Conservation (phyloP, 2,329 filamentous ascomycete species). For the Aspergillus latus region DNA sequence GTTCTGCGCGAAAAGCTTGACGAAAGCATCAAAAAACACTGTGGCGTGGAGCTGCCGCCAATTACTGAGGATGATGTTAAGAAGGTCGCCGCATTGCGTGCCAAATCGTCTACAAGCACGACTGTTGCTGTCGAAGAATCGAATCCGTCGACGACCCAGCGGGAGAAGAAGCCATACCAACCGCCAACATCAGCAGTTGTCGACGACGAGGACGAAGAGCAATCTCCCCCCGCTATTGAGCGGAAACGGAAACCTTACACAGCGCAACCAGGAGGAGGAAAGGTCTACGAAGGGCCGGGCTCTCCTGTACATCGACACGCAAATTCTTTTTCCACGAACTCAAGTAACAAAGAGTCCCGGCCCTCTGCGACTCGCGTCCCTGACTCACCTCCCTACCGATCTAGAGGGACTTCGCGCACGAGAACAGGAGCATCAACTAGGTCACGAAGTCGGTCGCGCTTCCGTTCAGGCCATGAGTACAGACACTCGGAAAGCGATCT, state of each 20-base stretch:
- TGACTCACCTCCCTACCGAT: constrained; percentile 36
- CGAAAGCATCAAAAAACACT: constrained; percentile 57
- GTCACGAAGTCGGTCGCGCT: constrained; percentile 35
- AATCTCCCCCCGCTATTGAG: constrained; percentile 56
- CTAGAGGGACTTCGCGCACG: constrained; percentile 16
- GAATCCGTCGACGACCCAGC: constrained; percentile 21
- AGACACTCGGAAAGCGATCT: constrained; percentile 39
- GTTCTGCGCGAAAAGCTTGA: constrained; percentile 61
- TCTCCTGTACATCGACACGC: constrained; percentile 22
- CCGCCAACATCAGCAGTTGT: constrained; percentile 37
- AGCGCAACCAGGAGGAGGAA: constrained; percentile 60
- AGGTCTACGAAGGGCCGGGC: constrained; percentile 49
- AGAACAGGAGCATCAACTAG: constrained; percentile 14
- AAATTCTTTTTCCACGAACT: constrained; percentile 27
- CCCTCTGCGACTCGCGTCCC: constrained; percentile 59
- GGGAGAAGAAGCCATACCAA: constrained; percentile 40
- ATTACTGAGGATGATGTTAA: constrained; percentile 39
- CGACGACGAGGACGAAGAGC: constrained; percentile 42
- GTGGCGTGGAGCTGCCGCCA: constrained; percentile 48
- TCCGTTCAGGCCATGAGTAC: constrained; percentile 28
- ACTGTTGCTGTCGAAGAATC: constrained; percentile 21
- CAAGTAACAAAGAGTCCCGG: constrained; percentile 57
- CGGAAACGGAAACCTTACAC: constrained; percentile 66
- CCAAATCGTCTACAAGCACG: constrained; percentile 25
- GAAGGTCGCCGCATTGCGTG: constrained; percentile 29